These are phyloP conservation scores for Sonneratia alba DNA, from an alignment of 345 rosid genomes.

Conservation along the genomic window DNA sequence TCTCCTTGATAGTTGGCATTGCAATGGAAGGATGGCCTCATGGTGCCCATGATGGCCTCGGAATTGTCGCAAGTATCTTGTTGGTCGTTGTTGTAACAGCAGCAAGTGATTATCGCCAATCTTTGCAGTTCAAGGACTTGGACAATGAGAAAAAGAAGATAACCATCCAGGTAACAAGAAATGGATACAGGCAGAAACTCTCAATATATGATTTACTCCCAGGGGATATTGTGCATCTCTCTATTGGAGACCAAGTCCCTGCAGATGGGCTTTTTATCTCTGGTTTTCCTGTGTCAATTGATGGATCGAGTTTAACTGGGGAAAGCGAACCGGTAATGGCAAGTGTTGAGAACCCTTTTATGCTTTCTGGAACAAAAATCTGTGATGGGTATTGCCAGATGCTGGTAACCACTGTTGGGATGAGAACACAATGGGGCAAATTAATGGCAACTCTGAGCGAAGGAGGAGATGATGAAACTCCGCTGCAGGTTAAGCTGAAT, in stretches of 20 bases:
- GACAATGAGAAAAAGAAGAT: conserved; percentile 94
- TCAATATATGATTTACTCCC: conserved; percentile 79
- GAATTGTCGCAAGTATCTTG: conserved; percentile 80
- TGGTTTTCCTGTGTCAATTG: conserved; percentile 76
- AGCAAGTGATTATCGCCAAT: conserved; percentile 80
- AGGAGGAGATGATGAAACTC: conserved; percentile 95
- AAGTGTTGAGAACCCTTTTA: conserved; percentile 50
- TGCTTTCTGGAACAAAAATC: conserved; percentile 91
- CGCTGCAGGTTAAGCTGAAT: conserved; percentile 82
- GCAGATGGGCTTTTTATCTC: conserved; percentile 85
- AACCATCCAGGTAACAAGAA: conserved; percentile 65
- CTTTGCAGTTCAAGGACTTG: conserved; percentile 73
- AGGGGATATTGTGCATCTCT: conserved; percentile 85
- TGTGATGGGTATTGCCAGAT: conserved; percentile 92
- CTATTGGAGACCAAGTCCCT: conserved; percentile 88
- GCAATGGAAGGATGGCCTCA: conserved; percentile 93
- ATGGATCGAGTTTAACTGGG: conserved; percentile 84
- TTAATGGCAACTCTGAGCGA: conserved; percentile 82
- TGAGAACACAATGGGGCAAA: conserved; percentile 98
- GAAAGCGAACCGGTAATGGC: conserved; percentile 87
- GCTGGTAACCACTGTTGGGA: conserved; percentile 82
- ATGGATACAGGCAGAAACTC: conserved; percentile 72
- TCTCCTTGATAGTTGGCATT: conserved; percentile 77
- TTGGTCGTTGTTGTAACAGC: conserved; percentile 86
- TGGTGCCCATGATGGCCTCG: conserved; percentile 91